Percentiles rank a stretch among this genome's conserved stretches.
These are phyloP conservation scores for Rhizophagus clarus DNA, from an alignment of 192 early-diverging fungal species.

Conservation along the genomic window DNA sequence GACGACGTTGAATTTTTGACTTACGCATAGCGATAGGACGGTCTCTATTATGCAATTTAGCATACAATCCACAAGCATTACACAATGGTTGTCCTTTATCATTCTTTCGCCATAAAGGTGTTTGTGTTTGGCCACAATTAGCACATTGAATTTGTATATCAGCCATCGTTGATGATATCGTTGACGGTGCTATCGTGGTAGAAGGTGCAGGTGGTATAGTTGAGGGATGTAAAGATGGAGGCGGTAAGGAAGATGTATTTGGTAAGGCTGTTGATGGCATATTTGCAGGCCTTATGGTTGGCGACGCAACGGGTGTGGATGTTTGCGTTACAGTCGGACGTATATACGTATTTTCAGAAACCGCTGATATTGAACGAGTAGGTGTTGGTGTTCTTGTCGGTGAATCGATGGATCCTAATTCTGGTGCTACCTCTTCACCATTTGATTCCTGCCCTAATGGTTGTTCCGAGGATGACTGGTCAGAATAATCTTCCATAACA, in stretches of 20 bases:
- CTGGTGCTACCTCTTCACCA: conserved; percentile 2
- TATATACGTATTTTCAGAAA: conserved; percentile 4
- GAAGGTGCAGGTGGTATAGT: background rate
- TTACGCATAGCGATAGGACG: conserved; percentile 57
- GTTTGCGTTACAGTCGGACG: conserved; percentile 6
- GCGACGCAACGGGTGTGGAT: conserved; percentile 15
- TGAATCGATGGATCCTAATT: conserved; percentile 1
- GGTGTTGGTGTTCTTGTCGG: conserved; percentile 1
- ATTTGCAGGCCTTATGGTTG: background rate
- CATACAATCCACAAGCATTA: conserved; percentile 76
- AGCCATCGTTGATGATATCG: conserved; percentile 2
- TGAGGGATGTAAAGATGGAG: background rate
- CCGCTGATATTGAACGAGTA: background rate
- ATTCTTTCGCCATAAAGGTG: conserved; percentile 82
- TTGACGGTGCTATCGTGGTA: background rate
- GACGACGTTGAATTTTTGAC: conserved; percentile 52
- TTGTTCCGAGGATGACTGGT: conserved; percentile 8
- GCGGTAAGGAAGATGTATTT: background rate
- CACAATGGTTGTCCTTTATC: conserved; percentile 74
- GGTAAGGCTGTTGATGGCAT: background rate
- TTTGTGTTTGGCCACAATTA: conserved; percentile 77
- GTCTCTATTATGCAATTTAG: conserved; percentile 57
- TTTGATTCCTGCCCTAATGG: conserved; percentile 2
- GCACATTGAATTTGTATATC: conserved; percentile 49
- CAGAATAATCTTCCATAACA: background rate